Percentiles rank a stretch among this genome's conserved stretches.
These are phyloP conservation scores for Lycium ferocissimum DNA, from an alignment of 257 asterid genomes.

Conservation along the genomic window DNA sequence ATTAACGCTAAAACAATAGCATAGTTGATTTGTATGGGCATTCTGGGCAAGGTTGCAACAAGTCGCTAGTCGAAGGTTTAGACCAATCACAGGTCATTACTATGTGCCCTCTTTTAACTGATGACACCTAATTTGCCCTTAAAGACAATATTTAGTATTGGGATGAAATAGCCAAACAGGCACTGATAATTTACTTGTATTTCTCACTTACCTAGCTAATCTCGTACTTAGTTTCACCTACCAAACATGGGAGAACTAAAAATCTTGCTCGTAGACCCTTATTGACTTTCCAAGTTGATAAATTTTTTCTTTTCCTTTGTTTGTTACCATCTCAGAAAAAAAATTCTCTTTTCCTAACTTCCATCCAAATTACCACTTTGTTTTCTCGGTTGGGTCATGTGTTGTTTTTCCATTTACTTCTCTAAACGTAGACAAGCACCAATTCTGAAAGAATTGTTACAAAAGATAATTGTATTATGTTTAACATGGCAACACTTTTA, in stretches of 20 bases:
- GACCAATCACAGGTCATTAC: constrained; percentile 9
- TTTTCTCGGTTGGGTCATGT: background rate
- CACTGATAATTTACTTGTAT: no score
- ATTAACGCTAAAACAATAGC: background rate
- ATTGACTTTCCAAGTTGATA: constrained; percentile 20
- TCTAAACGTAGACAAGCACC: background rate
- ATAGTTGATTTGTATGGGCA: background rate
- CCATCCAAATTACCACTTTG: background rate
- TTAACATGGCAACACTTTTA: background rate
- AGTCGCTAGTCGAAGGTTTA: background rate
- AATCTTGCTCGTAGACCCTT: background rate
- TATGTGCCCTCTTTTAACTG: background rate
- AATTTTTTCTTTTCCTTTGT: background rate
- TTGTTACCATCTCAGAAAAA: no score
- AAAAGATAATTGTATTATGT: background rate
- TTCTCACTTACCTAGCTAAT: background rate
- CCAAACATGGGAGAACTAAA: background rate
- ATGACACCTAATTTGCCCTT: background rate
- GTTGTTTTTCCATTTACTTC: constrained; percentile 13
- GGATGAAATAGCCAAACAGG: no score
- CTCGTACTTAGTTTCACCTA: constrained; percentile 15
- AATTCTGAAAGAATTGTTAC: background rate
- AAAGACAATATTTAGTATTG: no score
- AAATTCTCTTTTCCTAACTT: background rate
- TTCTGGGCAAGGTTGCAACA: background rate